Conservation (phyloP, 306 rosid species). For the Quercus glauca region DNA sequence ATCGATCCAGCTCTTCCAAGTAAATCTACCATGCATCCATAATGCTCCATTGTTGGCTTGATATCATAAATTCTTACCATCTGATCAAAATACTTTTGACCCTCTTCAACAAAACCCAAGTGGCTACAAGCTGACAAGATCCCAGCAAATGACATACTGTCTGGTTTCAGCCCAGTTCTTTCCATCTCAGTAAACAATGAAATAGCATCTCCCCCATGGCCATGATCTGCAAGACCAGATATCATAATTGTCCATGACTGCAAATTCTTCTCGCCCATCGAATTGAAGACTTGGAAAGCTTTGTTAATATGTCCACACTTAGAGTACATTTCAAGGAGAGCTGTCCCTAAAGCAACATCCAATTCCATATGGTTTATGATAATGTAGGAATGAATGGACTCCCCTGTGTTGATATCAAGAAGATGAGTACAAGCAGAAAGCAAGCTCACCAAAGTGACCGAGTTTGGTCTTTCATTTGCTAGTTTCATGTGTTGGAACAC, state of each 20-base stretch:
- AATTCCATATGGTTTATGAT: slow-evolving; percentile 22
- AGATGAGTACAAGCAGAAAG: slow-evolving; percentile 49
- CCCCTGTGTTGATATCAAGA: slow-evolving; percentile 32
- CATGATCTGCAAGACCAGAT: slow-evolving; percentile 58
- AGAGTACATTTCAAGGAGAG: slow-evolving; percentile 53
- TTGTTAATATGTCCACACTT: slow-evolving; percentile 48
- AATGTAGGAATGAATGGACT: slow-evolving; percentile 47
- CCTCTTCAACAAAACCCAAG: slow-evolving; percentile 54
- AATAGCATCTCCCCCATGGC: slow-evolving; percentile 37
- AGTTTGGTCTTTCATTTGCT: slow-evolving; percentile 37
- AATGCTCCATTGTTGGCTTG: slow-evolving; percentile 54
- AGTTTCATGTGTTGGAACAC: slow-evolving; percentile 37
- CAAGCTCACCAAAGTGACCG: slow-evolving; percentile 52
- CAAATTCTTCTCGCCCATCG: slow-evolving; percentile 45
- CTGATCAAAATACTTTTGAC: slow-evolving; percentile 46
- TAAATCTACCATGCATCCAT: slow-evolving; percentile 70
- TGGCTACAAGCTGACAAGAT: slow-evolving; percentile 74
- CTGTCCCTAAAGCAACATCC: slow-evolving; percentile 53
- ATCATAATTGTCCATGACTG: slow-evolving; percentile 66
- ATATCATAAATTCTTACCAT: slow-evolving; percentile 47
- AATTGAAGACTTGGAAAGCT: slow-evolving; percentile 40
- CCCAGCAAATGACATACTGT: slow-evolving; percentile 47
- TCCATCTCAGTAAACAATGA: slow-evolving; percentile 45
- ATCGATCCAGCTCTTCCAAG: slow-evolving; percentile 64
- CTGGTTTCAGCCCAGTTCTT: slow-evolving; percentile 39